phyloP scores from a whole-genome alignment of 257 asterid species.

The Knoxia roxburghii region DNA sequence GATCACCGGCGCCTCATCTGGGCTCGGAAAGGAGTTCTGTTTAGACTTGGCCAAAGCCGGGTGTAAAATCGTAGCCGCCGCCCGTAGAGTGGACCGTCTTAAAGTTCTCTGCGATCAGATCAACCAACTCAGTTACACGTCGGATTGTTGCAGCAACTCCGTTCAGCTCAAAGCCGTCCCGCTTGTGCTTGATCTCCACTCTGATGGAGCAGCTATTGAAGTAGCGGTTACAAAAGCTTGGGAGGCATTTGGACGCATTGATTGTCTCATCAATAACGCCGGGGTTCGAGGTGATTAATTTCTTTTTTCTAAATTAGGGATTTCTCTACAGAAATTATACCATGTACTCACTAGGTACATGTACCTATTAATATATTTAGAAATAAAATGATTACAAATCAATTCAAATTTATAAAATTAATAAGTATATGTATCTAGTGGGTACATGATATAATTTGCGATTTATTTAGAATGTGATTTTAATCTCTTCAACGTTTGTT shows the following conservation, averaged over 20 bases:
- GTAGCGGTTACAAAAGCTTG: slow-evolving; percentile 49
- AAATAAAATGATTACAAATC: too few species aligned
- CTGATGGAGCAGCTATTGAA: slow-evolving; percentile 27
- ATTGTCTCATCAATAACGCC: slow-evolving; percentile 57
- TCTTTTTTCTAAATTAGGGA: too few species aligned
- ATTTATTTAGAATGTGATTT: too few species aligned
- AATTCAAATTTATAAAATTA: too few species aligned
- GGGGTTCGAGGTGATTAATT: slow-evolving; percentile 57
- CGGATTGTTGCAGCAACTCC: background rate
- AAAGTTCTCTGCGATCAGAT: slow-evolving; percentile 56
- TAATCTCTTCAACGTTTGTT: too few species aligned
- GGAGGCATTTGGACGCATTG: slow-evolving; percentile 57
- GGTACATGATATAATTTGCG: too few species aligned
- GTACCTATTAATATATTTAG: too few species aligned
- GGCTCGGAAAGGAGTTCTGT: slow-evolving; percentile 65
- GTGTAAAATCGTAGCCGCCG: slow-evolving; percentile 64
- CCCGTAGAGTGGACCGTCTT: slow-evolving; percentile 51
- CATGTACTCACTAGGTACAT: too few species aligned
- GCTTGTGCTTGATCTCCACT: slow-evolving; percentile 50
- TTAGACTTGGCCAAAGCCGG: slow-evolving; percentile 61
- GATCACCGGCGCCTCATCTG: slow-evolving; percentile 87
- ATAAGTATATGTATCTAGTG: too few species aligned
- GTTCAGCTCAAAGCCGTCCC: slow-evolving; percentile 41
- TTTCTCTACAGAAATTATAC: too few species aligned
- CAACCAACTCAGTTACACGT: slow-evolving; percentile 13